Conservation (phyloP, 148 eudicot genomes). For the Rhododendron molle region DNA sequence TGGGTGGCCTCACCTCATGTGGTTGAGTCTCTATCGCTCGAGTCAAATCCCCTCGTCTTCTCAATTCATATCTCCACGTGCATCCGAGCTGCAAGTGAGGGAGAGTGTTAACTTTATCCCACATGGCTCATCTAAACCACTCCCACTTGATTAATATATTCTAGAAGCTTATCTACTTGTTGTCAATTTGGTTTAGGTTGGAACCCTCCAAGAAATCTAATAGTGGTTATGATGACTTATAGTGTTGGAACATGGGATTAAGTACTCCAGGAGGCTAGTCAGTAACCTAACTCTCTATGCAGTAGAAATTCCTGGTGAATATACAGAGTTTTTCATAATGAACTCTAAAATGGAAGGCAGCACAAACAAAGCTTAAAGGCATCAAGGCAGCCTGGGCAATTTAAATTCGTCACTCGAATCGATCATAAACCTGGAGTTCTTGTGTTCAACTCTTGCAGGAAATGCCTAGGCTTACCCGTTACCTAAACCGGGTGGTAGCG, state of each 20-base stretch:
- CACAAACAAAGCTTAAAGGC: background rate
- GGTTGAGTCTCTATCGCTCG: too few relatives aligned
- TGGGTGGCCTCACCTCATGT: background rate
- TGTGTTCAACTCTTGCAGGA: background rate
- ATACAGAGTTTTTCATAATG: background rate
- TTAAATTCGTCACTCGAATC: background rate
- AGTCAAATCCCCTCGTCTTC: too few relatives aligned
- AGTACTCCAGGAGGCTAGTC: background rate
- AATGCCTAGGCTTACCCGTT: background rate
- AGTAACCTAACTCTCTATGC: background rate
- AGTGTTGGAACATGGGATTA: too few relatives aligned
- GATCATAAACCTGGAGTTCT: background rate
- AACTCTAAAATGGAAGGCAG: background rate
- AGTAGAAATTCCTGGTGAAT: background rate
- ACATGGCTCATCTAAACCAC: too few relatives aligned
- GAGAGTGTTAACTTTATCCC: too few relatives aligned
- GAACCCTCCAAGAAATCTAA: too few relatives aligned
- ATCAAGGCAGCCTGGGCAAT: background rate
- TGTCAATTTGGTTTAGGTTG: too few relatives aligned
- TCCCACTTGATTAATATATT: too few relatives aligned
- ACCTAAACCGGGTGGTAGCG: background rate
- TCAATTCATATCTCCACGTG: too few relatives aligned
- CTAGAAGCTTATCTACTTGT: too few relatives aligned
- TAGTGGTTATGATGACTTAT: background rate
- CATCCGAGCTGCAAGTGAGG: too few relatives aligned